Conservation (phyloP, 2,329 filamentous ascomycete species). For the Sporothrix inflata region DNA sequence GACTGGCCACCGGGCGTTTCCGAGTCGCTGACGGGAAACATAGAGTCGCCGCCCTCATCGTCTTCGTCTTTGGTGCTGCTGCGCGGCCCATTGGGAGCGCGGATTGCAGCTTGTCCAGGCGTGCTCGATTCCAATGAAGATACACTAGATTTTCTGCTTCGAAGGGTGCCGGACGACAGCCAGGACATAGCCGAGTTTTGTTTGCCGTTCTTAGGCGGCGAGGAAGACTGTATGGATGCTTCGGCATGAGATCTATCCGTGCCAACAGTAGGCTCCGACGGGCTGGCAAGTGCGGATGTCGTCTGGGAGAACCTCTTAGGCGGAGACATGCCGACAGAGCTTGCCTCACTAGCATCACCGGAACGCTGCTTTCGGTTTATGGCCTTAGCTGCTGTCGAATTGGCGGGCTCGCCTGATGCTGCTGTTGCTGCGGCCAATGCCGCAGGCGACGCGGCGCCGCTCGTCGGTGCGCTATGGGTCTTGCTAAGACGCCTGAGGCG, state of each 20-base stretch:
- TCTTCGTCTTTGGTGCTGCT: neutral
- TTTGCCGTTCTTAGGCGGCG: constrained; percentile 57
- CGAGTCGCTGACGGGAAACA: constrained; percentile 22
- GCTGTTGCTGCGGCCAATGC: constrained; percentile 49
- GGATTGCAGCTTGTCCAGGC: neutral
- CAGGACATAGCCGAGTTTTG: constrained; percentile 69
- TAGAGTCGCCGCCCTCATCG: neutral
- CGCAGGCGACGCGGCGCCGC: constrained; percentile 40
- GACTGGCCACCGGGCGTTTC: neutral
- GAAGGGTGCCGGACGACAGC: constrained; percentile 62
- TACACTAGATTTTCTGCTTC: constrained; percentile 43
- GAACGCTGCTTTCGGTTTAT: constrained; percentile 50
- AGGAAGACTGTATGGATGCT: constrained; percentile 59
- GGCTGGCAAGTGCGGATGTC: constrained; percentile 61
- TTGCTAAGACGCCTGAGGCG: constrained; percentile 56
- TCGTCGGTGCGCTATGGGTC: constrained; percentile 55
- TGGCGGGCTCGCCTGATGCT: neutral
- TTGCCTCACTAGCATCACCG: constrained; percentile 28
- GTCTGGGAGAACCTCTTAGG: constrained; percentile 61
- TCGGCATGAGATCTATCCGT: constrained; percentile 70
- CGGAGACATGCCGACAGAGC: constrained; percentile 33
- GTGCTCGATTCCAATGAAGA: constrained; percentile 33
- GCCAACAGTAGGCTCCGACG: constrained; percentile 67
- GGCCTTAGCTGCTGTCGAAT: neutral
- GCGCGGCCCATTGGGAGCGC: neutral